Base-by-base conservation (phyloP, 352 stramenopile species). In the Pythium monospermum region DNA sequence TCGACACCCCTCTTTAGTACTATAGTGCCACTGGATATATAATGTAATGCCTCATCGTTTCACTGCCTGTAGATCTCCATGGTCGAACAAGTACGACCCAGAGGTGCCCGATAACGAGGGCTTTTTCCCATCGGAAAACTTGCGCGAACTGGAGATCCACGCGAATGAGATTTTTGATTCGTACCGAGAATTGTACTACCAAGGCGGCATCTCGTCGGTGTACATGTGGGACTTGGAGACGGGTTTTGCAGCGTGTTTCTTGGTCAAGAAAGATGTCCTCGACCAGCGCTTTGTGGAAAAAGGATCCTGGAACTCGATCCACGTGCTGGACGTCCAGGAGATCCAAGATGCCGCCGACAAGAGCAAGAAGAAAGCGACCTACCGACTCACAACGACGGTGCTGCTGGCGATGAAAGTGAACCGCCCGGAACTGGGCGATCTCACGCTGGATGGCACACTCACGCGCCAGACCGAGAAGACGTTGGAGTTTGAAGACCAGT, bases 161-260 rank as follows among this genome's bases (percentile, higher is more conserved):
- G 85, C 88, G 12, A 98, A 98, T 67, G 90, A 98, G 69, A 89
- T 98, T 51, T 98, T 98, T 61, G 94, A 98, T 66, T 85, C 89
- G 43, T 99, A 99, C 69, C 73, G 88, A 16, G 87, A 98, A 66
- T 72, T 98, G 31, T 99, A 99, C 70, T 99, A 98, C 69, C 85
- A 96, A 53, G 83, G 87, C 11, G 90, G 88, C 35, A 82, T 95
- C 42, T 97, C 88, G 21, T 95, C 83, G 12, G 94, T 98, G 27
- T 98, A 98, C 73, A 93, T 98, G 70, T 98, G 94, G 94, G 92
- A 98, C 57, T 71, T 97, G 25, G 94, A 97, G 13, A 75, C 85
- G 3, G 88, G 85, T 35, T 98, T 98, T 69, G 91, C 87, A 0
- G 91, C 91, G 15, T 96, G 86, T 56, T 97, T 98, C 55, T 72